A percentile compares a stretch with the other conserved stretches of the same genome.
phyloP scores from a whole-genome alignment of 805 yeast species.

The Kregervanrija delftensis region DNA sequence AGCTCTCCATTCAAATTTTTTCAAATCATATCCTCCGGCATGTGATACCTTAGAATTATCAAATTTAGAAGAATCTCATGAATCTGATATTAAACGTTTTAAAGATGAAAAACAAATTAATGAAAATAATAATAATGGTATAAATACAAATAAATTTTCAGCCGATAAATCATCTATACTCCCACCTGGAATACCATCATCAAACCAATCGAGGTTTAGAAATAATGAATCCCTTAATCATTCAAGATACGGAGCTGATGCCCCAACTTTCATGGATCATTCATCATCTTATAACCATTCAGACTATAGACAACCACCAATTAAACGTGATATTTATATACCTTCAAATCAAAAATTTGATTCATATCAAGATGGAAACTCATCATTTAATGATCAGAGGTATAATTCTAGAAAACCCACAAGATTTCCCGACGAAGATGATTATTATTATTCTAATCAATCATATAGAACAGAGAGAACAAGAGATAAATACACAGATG shows the following conservation, averaged over 20 bases:
- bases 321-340: background rate
- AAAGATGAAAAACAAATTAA: conserved; percentile 30
- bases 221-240: conserved; percentile 6
- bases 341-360: conserved; percentile 1
- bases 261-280: background rate
- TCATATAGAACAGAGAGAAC: too few relatives aligned
- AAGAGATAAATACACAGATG: background rate
- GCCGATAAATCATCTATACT: background rate
- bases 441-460: too few relatives aligned
- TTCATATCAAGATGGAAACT: background rate
- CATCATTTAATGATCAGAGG: conserved; percentile 1
- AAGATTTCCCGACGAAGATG: background rate
- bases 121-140: background rate
- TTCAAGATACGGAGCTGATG: conserved; percentile 9
- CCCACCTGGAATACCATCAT: background rate
- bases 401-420: background rate
- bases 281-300: background rate
- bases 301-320: background rate
- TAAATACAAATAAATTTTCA: background rate
- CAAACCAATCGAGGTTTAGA: background rate
- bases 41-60: conserved; percentile 48
- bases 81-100: conserved; percentile 64
- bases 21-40: conserved; percentile 62
- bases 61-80: conserved; percentile 80
- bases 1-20: conserved; percentile 68